Percentiles rank a stretch among this genome's conserved stretches.
These are phyloP conservation scores for Barnettozyma wickerhamii DNA, from an alignment of 805 yeast genomes.

Conservation along the genomic window DNA sequence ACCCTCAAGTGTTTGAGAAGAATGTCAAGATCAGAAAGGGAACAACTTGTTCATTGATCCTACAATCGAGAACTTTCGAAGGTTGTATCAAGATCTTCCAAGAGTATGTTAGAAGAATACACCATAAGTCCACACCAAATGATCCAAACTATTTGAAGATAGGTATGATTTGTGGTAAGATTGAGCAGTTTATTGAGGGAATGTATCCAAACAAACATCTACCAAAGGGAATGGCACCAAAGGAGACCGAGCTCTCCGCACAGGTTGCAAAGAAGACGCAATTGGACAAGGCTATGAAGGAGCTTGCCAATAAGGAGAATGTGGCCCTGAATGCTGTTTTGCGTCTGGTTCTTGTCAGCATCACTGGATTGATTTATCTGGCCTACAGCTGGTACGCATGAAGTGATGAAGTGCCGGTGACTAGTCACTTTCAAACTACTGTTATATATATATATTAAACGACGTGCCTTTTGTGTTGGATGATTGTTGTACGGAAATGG, in stretches of 20 bases:
- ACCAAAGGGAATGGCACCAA: conserved; percentile 49
- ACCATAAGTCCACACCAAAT: conserved; percentile 68
- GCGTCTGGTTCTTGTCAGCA: conserved; percentile 2
- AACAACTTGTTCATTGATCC: conserved; percentile 70
- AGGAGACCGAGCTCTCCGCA: conserved; percentile 31
- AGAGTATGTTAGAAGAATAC: conserved; percentile 67
- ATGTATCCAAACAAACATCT: conserved; percentile 57
- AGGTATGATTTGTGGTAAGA: conserved; percentile 81
- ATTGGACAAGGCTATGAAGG: conserved; percentile 33
- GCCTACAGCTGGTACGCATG: neutral
- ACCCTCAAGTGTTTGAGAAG: conserved; percentile 61
- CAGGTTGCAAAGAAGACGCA: conserved; percentile 40
- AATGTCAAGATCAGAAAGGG: conserved; percentile 92
- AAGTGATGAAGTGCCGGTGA: neutral
- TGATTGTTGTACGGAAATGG: too few species aligned
- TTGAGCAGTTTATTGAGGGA: conserved; percentile 82
- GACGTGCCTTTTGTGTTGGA: too few species aligned
- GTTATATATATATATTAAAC: neutral
- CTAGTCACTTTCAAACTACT: neutral
- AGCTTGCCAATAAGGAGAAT: conserved; percentile 22
- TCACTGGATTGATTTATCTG: conserved; percentile 4
- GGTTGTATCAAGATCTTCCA: conserved; percentile 77
- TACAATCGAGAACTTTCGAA: conserved; percentile 66
- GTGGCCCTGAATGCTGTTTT: conserved; percentile 16
- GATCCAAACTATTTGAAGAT: conserved; percentile 86